Evolutionary conservation across 1,139 yeast species (phyloP), one percentile per base, ranked within the genome.

Genomic region (Yamadazyma triangularis): DNA sequence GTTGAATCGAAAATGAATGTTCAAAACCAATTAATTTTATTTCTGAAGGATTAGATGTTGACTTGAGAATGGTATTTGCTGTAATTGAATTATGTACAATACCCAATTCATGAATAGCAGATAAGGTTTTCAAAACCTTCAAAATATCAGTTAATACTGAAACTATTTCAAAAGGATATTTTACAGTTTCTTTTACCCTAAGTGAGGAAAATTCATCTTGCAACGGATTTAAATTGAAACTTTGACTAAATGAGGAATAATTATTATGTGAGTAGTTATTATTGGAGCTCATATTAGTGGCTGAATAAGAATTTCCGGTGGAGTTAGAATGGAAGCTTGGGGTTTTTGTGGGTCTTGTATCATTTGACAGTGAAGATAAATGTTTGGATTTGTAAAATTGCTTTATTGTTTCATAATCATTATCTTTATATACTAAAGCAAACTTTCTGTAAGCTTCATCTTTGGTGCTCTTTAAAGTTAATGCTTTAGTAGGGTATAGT

Each of bases 51-150:
- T 41, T 27, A 11, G 49, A 44, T 13, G 53, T 56, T 3, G 60
- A 47, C 27, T 51, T 54, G 12, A 70, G 45, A 2, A 73, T 58
- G 24, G 58, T 53, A 14, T 55, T 49, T 6, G 70, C 48, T 0
- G 73, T 67, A 23, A 74, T 45, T 0, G 77, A 74, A 41, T 73
- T 73, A 42, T 72, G 77, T 4, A 73, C 73, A 26, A 73, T 50
- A 1, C 75, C 72, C 26, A 54, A 44, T 13, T 58, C 56, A 45
- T 74, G 79, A 4, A 71, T 56, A 1, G 43, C 40, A 4, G 56
- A 52, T 15, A 74, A 42, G 0, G 67, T 59, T 27, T 60, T 51
- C 12, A 69, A 42, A 2, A 66, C 56, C 11, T 46, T 44, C 2
- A 68, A 49, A 15, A 64, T 49, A 28, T 66, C 61, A 5, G 41